Conservation (phyloP, 106 monocot species). For the Triglochin maritima region DNA sequence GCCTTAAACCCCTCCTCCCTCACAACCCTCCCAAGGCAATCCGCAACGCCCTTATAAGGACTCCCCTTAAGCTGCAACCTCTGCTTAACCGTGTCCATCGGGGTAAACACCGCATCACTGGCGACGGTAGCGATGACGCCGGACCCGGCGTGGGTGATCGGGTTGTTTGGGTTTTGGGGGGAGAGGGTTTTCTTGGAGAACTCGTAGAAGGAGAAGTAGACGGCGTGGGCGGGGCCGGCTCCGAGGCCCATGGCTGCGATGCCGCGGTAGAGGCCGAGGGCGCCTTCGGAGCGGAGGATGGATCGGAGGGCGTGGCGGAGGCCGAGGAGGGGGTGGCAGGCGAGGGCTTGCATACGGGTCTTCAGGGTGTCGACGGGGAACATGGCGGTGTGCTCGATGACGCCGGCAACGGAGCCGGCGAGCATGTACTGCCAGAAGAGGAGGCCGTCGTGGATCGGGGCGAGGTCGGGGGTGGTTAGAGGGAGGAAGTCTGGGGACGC, state of each 20-base stretch:
- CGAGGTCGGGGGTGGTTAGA: slow-evolving; percentile 10
- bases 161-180: slow-evolving; percentile 25
- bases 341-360: slow-evolving; percentile 54
- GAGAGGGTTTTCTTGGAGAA: slow-evolving; percentile 30
- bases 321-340: slow-evolving; percentile 18
- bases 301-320: slow-evolving; percentile 26
- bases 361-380: slow-evolving; percentile 87
- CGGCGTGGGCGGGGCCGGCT: slow-evolving; percentile 77
- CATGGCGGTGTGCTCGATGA: slow-evolving; percentile 84
- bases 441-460: slow-evolving; percentile 51
- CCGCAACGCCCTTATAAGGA: slow-evolving; percentile 58
- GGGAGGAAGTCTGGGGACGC: slow-evolving; percentile 45
- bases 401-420: slow-evolving; percentile 74
- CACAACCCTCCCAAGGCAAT: slow-evolving; percentile 50
- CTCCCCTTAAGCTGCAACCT: slow-evolving; percentile 60
- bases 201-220: slow-evolving; percentile 86
- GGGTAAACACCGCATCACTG: slow-evolving; percentile 73
- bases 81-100: slow-evolving; percentile 87
- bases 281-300: slow-evolving; percentile 32
- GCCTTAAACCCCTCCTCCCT: slow-evolving; percentile 67
- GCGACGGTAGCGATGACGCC: slow-evolving; percentile 66
- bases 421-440: slow-evolving; percentile 76
- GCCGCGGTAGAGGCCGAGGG: slow-evolving; percentile 65
- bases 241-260: slow-evolving; percentile 69
- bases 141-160: slow-evolving; percentile 40